Evolutionary conservation across 768 basidiomycete species (phyloP).

Genomic region (Boletus pseudo-olivaceus): DNA sequence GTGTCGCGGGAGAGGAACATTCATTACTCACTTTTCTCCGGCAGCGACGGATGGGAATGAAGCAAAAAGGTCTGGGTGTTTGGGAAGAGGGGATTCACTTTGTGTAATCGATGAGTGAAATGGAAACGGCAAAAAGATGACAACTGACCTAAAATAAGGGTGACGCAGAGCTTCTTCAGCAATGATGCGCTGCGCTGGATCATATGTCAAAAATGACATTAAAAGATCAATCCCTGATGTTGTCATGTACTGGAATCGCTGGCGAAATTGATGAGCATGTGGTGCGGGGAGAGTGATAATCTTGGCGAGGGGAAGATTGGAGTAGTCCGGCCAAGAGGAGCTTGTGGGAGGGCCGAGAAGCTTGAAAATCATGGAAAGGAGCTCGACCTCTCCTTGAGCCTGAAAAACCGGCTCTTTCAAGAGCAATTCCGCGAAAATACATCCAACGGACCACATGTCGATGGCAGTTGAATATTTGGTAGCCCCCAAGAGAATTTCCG

Average conservation of each 20-base stretch:
- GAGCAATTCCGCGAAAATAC: constrained; percentile 95
- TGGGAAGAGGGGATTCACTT: constrained; percentile 92
- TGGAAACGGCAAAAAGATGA: background rate
- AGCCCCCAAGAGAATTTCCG: constrained; percentile 92
- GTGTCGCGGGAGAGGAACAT: background rate
- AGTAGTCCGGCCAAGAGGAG: constrained; percentile 83
- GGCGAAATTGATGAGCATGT: constrained; percentile 72
- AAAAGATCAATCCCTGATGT: constrained; percentile 82
- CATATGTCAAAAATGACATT: constrained; percentile 79
- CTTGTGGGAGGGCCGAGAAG: constrained; percentile 91
- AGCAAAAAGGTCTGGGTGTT: constrained; percentile 92
- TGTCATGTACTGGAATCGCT: constrained; percentile 84
- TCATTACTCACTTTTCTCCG: constrained; percentile 75
- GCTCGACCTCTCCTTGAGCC: constrained; percentile 92
- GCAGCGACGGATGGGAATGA: constrained; percentile 96
- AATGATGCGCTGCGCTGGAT: constrained; percentile 80
- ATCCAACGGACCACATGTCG: constrained; percentile 99
- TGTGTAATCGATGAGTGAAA: background rate
- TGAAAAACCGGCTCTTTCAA: constrained; percentile 96
- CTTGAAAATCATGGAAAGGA: constrained; percentile 91
- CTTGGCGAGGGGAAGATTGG: constrained; percentile 74
- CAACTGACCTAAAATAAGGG: constrained; percentile 78
- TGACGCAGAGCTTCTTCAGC: constrained; percentile 90
- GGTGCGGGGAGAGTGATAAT: constrained; percentile 72
- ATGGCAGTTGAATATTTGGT: constrained; percentile 93